Conservation (phyloP, 306 rosid genomes). For the Myrica gale region DNA sequence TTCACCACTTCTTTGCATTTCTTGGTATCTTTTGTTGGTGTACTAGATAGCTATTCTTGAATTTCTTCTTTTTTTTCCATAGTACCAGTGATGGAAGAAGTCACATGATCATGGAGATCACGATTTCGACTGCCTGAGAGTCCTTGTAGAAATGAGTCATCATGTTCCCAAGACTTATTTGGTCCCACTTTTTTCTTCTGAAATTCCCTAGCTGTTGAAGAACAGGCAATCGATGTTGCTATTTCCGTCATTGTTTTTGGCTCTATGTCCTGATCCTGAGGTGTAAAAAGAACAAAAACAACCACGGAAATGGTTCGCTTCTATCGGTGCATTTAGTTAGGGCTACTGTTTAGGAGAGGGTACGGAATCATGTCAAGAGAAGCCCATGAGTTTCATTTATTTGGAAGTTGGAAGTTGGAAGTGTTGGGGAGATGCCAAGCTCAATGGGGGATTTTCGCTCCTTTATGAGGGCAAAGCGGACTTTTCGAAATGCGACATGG, state of each 20-base stretch:
- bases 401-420: constrained; percentile 41
- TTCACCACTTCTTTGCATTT: constrained; percentile 18
- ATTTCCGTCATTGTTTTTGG: constrained; percentile 75
- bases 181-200: neutral
- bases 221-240: constrained; percentile 9
- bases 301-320: constrained; percentile 62
- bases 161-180: constrained; percentile 7
- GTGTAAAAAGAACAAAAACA: constrained; percentile 50
- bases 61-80: constrained; percentile 24
- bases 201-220: neutral
- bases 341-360: constrained; percentile 33
- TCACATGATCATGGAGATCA: too few relatives aligned
- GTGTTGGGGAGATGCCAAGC: constrained; percentile 29
- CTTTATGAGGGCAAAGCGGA: constrained; percentile 32
- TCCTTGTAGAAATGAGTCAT: constrained; percentile 16
- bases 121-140: constrained; percentile 24
- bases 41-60: neutral
- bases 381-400: constrained; percentile 74
- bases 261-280: constrained; percentile 8
- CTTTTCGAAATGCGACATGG: constrained; percentile 19
- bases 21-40: constrained; percentile 15
- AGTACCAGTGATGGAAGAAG: constrained; percentile 8
- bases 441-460: constrained; percentile 9
- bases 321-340: constrained; percentile 25
- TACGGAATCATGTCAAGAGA: constrained; percentile 46